These are phyloP conservation scores for Ascochyta viciae-villosae DNA, from an alignment of 2,329 filamentous ascomycete species.

Conservation along the genomic window DNA sequence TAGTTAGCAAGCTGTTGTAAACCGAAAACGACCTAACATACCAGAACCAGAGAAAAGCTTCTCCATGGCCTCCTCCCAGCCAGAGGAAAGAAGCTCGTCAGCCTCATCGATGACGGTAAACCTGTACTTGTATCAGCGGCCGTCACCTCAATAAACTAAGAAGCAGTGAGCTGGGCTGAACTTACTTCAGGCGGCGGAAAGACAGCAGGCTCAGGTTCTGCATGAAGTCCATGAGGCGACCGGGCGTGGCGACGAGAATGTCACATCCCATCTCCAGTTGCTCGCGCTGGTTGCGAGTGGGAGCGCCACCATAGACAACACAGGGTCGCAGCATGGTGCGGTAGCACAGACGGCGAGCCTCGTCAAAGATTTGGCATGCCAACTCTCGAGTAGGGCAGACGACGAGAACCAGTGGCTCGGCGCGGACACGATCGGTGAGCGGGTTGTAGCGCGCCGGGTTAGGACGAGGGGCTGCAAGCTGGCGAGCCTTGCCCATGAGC, in stretches of 20 bases:
- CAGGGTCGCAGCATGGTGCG: slow-evolving; percentile 92
- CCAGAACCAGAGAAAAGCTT: slow-evolving; percentile 82
- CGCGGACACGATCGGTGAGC: slow-evolving; percentile 63
- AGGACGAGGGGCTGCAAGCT: slow-evolving; percentile 79
- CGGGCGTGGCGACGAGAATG: slow-evolving; percentile 85
- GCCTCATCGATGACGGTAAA: slow-evolving; percentile 76
- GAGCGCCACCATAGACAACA: slow-evolving; percentile 86
- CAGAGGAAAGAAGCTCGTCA: slow-evolving; percentile 83
- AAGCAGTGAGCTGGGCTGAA: background rate
- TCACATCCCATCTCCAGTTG: slow-evolving; percentile 87
- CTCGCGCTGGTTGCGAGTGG: slow-evolving; percentile 70
- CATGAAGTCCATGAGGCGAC: slow-evolving; percentile 86
- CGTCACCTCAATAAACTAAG: too few species aligned
- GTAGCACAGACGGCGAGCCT: slow-evolving; percentile 91
- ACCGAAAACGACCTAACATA: slow-evolving; percentile 54
- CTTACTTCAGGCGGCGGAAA: slow-evolving; percentile 77
- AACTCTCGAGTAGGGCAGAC: slow-evolving; percentile 89
- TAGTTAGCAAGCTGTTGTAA: slow-evolving; percentile 18
- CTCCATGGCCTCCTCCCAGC: slow-evolving; percentile 79
- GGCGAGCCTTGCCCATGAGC: slow-evolving; percentile 95
- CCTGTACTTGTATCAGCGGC: slow-evolving; percentile 12
- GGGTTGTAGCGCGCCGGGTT: slow-evolving; percentile 65
- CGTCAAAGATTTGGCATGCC: slow-evolving; percentile 93
- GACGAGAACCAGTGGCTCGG: slow-evolving; percentile 87
- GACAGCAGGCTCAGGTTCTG: slow-evolving; percentile 71